Evolutionary conservation across 257 asterid genomes (phyloP).

Genomic region (Paulownia fortunei): DNA sequence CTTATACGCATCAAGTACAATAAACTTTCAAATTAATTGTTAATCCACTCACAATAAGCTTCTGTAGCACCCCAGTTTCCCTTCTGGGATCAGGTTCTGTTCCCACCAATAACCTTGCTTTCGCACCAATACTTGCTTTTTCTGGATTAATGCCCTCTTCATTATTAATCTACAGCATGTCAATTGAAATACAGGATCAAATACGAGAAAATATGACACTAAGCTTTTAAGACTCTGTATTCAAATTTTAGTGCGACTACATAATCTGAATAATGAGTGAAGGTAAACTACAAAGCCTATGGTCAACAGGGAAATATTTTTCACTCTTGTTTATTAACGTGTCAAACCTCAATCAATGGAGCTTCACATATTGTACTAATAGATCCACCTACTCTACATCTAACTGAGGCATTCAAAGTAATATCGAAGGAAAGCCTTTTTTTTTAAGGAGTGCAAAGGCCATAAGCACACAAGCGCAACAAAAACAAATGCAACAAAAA

Average conservation of each 20-base stretch:
- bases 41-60: slow-evolving; percentile 37
- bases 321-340: neutral
- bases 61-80: slow-evolving; percentile 26
- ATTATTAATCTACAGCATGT: slow-evolving; percentile 34
- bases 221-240: neutral
- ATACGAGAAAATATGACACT: slow-evolving; percentile 1
- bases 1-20: neutral
- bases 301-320: neutral
- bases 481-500: neutral
- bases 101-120: slow-evolving; percentile 3
- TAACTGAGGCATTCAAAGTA: neutral
- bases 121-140: slow-evolving; percentile 23
- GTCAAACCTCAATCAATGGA: neutral
- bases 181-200: slow-evolving; percentile 20
- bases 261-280: neutral
- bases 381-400: neutral
- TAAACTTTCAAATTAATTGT: slow-evolving; percentile 9
- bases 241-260: neutral
- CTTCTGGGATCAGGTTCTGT: slow-evolving; percentile 22
- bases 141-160: slow-evolving; percentile 32
- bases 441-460: neutral
- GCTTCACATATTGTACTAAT: neutral
- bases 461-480: neutral
- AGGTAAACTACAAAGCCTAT: neutral
- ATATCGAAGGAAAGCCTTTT: neutral